These are phyloP conservation scores for Fomitopsis serialis DNA, from an alignment of 768 basidiomycete genomes.

Conservation along the genomic window DNA sequence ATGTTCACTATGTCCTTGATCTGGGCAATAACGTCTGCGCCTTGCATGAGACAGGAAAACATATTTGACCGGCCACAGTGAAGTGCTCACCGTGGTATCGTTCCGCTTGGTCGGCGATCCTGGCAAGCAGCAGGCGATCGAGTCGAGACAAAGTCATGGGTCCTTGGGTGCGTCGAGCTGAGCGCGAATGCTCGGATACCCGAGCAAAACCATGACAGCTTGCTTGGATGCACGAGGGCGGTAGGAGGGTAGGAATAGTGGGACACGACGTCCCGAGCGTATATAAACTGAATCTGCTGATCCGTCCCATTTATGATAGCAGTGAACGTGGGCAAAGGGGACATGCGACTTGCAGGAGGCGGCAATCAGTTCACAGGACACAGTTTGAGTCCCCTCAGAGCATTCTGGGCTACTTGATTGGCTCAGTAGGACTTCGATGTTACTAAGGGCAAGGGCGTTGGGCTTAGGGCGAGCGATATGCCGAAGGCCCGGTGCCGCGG, in stretches of 20 bases:
- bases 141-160: conserved; percentile 16
- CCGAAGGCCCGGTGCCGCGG: too few species aligned
- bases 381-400: not conserved
- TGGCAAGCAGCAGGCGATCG: conserved; percentile 59
- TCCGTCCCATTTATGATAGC: not conserved
- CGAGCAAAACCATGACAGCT: not conserved
- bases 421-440: not conserved
- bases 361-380: not conserved
- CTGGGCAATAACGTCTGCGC: conserved; percentile 66
- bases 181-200: not conserved
- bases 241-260: not conserved
- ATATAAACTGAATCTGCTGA: not conserved
- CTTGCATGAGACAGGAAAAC: not conserved
- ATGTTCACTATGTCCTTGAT: conserved; percentile 71
- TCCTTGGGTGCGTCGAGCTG: not conserved
- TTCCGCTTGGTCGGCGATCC: conserved; percentile 83
- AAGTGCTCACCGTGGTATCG: conserved; percentile 67
- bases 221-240: not conserved
- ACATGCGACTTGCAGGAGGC: conserved; percentile 5
- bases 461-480: not conserved
- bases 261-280: not conserved
- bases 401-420: not conserved
- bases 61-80: not conserved
- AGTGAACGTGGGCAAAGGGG: conserved; percentile 1
- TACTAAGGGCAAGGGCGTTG: not conserved